Base-by-base conservation (phyloP, 805 yeast species). In the Yarrowia keelungensis region DNA sequence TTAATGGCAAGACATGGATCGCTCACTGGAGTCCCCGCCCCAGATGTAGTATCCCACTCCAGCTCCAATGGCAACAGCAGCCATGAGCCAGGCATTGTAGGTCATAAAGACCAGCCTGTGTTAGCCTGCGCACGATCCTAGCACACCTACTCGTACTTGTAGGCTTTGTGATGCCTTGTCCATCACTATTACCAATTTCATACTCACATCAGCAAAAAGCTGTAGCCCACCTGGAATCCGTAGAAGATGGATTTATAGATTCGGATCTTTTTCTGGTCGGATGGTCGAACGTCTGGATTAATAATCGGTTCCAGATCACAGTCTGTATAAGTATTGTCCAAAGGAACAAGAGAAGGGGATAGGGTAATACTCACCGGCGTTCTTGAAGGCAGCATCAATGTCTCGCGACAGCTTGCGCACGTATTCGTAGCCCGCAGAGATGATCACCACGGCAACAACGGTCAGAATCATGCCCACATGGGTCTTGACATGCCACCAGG, bases 61-160 rank as follows among this genome's bases (percentile, higher is more conserved):
- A 1, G 95, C 95, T 1, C 97, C 97, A 1, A 82, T 71, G 0
- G 86, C 87, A 10, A 89, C 90, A 3, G 94, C 87, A 8, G 86
- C 58, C 95, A 90, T 90, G 42, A 87, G 83, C 93, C 93, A 91
- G 12, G 94, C 82, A 75, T 90, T 90, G 76, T 89, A 91, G 7
- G 94, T 89, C 97, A 91, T 91, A 73, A 90, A 91, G 0, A 91
- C 85, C 72, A 90, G 83, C 97, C 91, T 90, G 73, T 87, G 79
- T 80, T 87, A 79, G 54, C 71, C 71, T 14, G n/a, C 22, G 12
- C 43, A 26, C 32, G 5, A 26, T 26, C 32, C 32, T 5, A 26
- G 32, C 32, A 3, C 3, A n/a, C n/a, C n/a, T n/a, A n/a, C n/a
- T n/a, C n/a, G n/a, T n/a, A n/a, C n/a, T n/a, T n/a, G n/a, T n/a